These are phyloP conservation scores for Nectriaceae sp. DNA, from an alignment of 2,329 filamentous ascomycete species.

Conservation along the genomic window DNA sequence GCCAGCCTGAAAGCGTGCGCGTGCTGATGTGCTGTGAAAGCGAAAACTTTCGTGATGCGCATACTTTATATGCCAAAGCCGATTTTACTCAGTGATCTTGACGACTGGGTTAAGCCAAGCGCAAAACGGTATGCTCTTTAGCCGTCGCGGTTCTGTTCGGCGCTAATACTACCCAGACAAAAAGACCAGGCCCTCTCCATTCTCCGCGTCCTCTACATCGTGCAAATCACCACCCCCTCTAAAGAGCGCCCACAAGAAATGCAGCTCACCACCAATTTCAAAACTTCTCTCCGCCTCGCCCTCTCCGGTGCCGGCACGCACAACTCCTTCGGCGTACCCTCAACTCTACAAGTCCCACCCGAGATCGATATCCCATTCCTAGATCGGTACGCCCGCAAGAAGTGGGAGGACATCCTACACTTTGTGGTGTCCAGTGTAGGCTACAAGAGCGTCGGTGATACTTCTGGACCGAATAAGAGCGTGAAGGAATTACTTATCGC, in stretches of 20 bases:
- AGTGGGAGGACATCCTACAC: conserved; percentile 96
- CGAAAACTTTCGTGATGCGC: conserved; percentile 94
- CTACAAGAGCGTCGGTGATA: conserved; percentile 48
- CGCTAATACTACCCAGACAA: conserved; percentile 56
- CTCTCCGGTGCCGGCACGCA: conserved; percentile 85
- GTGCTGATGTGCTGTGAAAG: conserved; percentile 42
- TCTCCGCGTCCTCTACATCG: conserved; percentile 83
- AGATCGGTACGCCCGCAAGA: conserved; percentile 80
- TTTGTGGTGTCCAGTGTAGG: conserved; percentile 85
- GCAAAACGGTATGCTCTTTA: conserved; percentile 46
- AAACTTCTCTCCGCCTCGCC: conserved; percentile 78
- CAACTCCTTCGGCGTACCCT: conserved; percentile 88
- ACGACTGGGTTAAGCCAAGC: conserved; percentile 78
- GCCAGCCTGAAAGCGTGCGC: neutral
- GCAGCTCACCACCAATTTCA: conserved; percentile 79
- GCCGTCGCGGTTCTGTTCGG: no score
- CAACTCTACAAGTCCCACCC: conserved; percentile 60
- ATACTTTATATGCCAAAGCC: conserved; percentile 88
- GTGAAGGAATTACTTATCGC: conserved; percentile 83
- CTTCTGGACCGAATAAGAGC: conserved; percentile 64
- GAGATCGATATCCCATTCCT: conserved; percentile 72
- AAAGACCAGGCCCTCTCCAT: conserved; percentile 83
- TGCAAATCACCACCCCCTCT: conserved; percentile 63
- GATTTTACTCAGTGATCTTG: conserved; percentile 76
- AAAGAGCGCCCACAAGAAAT: conserved; percentile 70